phyloP scores from a whole-genome alignment of 2,329 filamentous ascomycete genomes.

The Epichloe gansuensis region DNA sequence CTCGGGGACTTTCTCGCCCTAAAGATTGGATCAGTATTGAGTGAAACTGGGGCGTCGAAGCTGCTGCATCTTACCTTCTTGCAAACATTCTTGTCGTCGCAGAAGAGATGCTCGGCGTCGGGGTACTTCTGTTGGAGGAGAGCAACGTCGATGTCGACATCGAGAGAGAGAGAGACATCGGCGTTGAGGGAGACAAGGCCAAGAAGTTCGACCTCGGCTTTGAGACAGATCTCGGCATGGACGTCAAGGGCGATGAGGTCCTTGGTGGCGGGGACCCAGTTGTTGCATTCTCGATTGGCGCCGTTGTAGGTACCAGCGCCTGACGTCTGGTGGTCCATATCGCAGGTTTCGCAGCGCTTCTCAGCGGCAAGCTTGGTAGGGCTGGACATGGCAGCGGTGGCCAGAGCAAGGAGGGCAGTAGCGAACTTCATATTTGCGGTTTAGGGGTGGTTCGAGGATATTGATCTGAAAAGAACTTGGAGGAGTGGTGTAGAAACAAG shows the following conservation, averaged over 20 bases:
- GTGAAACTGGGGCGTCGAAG: too few species aligned
- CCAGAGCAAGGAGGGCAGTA: neutral
- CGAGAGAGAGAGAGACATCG: neutral
- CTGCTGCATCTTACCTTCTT: neutral
- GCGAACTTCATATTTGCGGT: conserved; percentile 2
- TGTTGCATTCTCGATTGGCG: neutral
- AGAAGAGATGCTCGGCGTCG: neutral
- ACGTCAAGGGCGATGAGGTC: neutral
- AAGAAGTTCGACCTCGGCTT: neutral
- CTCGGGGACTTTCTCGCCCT: neutral
- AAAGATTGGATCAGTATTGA: neutral
- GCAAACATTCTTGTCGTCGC: neutral
- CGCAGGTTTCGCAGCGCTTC: neutral
- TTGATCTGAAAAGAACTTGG: neutral
- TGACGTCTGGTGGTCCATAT: too few species aligned
- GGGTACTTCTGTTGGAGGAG: neutral
- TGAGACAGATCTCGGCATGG: neutral
- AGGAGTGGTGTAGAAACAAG: neutral
- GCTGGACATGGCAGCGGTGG: conserved; percentile 2
- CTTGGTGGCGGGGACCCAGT: neutral
- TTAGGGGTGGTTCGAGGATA: neutral
- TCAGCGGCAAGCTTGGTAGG: neutral
- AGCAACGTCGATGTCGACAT: neutral
- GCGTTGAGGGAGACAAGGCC: neutral
- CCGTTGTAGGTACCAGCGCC: too few species aligned